phyloP scores from a whole-genome alignment of 176 grass and related monocot genomes.

The Phyllostachys edulis region DNA sequence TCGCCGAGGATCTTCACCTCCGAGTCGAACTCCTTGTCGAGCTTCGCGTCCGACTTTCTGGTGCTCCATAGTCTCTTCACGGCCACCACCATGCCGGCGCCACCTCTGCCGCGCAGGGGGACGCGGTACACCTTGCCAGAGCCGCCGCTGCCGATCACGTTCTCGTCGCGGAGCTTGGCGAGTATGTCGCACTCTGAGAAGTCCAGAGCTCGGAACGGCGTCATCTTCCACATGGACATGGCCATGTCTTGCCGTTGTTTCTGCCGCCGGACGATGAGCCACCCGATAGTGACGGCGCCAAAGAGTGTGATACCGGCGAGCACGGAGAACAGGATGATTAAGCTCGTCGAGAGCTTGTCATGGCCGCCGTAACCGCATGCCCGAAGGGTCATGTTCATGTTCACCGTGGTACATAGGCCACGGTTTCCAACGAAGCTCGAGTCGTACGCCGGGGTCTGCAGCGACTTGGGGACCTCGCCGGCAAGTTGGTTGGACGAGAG shows the following conservation, averaged over 20 bases:
- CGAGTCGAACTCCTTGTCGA: constrained; percentile 43
- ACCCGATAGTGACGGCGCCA: constrained; percentile 3
- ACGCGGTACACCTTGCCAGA: constrained; percentile 70
- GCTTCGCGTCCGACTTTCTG: constrained; percentile 26
- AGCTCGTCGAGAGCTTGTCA: background rate
- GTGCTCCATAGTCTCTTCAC: constrained; percentile 55
- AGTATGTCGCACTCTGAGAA: constrained; percentile 41
- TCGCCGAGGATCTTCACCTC: constrained; percentile 56
- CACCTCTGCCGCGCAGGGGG: background rate
- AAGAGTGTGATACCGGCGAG: constrained; percentile 22
- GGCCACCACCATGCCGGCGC: constrained; percentile 28
- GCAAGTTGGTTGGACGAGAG: constrained; percentile 61
- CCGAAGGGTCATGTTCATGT: background rate
- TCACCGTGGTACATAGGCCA: constrained; percentile 32
- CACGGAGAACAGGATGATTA: constrained; percentile 33
- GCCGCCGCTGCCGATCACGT: constrained; percentile 66
- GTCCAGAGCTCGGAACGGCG: constrained; percentile 34
- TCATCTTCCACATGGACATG: constrained; percentile 47
- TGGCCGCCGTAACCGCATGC: background rate
- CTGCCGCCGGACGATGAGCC: background rate
- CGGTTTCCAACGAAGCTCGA: constrained; percentile 48
- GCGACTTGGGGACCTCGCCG: constrained; percentile 37
- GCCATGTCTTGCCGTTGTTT: background rate
- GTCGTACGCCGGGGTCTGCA: constrained; percentile 30
- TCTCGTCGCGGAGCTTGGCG: constrained; percentile 32